Percentiles rank a stretch among this genome's conserved stretches.
Conservation (phyloP, 441 rosid genomes). For the Populus trichocarpa region DNA sequence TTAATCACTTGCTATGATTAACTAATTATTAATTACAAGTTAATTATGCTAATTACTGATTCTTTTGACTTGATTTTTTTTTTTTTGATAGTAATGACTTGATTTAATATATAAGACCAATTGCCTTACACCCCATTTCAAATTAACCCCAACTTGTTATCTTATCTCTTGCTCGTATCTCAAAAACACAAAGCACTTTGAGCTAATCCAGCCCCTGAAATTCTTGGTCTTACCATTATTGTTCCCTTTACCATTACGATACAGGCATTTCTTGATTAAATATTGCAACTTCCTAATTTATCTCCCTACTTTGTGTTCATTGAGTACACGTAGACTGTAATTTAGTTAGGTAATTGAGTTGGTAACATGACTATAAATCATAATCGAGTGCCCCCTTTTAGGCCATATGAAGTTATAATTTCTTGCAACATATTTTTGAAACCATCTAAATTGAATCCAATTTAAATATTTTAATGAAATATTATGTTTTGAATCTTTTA, state of each 20-base stretch:
- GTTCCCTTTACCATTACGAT: no score
- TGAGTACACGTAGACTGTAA: no score
- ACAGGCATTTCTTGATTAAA: no score
- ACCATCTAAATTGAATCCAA: no score
- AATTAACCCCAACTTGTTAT: background rate
- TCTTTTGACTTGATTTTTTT: background rate
- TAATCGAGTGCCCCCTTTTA: background rate
- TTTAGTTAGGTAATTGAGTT: background rate
- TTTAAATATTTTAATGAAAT: no score
- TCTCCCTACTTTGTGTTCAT: no score
- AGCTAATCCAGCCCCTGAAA: background rate
- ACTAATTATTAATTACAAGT: background rate
- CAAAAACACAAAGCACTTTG: background rate
- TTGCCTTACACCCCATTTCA: background rate
- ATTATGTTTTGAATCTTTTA: no score
- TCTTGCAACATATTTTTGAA: no score
- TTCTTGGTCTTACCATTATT: background rate
- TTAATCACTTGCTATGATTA: background rate
- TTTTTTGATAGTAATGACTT: background rate
- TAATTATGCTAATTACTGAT: no score
- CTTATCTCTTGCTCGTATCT: background rate
- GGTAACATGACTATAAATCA: background rate
- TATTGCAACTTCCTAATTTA: no score
- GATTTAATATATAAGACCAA: background rate
- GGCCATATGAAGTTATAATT: background rate